phyloP scores from a whole-genome alignment of 1,139 yeast genomes.

The Debaryomycetaceae sp. region DNA sequence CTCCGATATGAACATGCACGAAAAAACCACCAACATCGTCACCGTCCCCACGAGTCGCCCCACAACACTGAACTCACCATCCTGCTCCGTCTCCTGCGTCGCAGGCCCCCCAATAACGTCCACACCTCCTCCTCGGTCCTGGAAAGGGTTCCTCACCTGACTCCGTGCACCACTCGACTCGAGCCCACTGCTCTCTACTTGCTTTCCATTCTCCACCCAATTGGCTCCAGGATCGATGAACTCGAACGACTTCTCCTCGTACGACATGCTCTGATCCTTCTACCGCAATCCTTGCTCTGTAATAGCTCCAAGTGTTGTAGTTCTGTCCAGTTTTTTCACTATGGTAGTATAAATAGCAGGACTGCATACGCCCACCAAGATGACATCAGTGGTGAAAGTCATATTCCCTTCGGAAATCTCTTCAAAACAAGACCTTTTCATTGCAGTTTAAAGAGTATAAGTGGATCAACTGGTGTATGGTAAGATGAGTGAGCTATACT shows the following conservation, averaged over 20 bases:
- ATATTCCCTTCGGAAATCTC: not conserved
- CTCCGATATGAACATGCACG: slow-evolving; percentile 22
- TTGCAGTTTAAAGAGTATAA: not conserved
- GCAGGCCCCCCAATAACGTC: not conserved
- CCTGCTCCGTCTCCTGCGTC: not conserved
- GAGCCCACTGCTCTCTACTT: not conserved
- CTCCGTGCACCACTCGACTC: not conserved
- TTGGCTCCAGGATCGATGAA: not conserved
- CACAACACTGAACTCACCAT: not conserved
- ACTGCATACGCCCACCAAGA: not conserved
- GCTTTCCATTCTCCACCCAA: not conserved
- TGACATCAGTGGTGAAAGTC: not conserved
- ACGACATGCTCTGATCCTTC: not conserved
- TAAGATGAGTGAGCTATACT: slow-evolving; percentile 38
- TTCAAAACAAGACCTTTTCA: not conserved
- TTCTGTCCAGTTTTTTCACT: not conserved
- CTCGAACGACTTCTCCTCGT: not conserved
- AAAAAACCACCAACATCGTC: slow-evolving; percentile 26
- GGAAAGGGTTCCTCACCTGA: not conserved
- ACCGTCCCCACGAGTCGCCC: slow-evolving; percentile 18
- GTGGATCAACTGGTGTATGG: not conserved
- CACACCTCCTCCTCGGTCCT: not conserved
- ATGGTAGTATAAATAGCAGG: not conserved
- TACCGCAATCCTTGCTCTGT: not conserved
- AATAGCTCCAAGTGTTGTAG: not conserved